These are phyloP conservation scores for Penicillium sp. DNA, from an alignment of 2,329 filamentous ascomycete genomes.

Conservation along the genomic window DNA sequence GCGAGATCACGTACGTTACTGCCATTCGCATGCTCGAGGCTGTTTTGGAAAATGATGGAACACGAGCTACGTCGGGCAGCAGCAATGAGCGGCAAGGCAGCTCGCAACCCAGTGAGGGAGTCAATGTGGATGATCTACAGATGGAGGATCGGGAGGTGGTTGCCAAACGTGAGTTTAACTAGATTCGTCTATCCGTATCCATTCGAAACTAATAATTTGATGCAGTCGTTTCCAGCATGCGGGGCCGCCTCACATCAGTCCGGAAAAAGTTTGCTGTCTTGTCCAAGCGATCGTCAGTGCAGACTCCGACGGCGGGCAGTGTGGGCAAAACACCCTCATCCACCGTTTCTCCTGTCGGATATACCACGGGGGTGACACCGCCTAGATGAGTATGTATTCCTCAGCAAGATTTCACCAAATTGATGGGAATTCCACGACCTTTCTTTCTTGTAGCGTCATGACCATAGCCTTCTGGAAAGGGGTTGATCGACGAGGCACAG, in stretches of 20 bases:
- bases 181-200: background rate
- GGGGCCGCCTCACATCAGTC: slow-evolving; percentile 45
- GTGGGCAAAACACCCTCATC: slow-evolving; percentile 30
- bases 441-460: background rate
- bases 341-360: slow-evolving; percentile 31
- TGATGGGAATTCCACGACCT: background rate
- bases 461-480: background rate
- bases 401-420: background rate
- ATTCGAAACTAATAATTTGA: background rate
- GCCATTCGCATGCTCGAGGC: slow-evolving; percentile 94
- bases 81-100: slow-evolving; percentile 22
- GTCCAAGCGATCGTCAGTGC: slow-evolving; percentile 41
- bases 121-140: slow-evolving; percentile 43
- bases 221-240: slow-evolving; percentile 50
- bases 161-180: slow-evolving; percentile 46
- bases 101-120: slow-evolving; percentile 35
- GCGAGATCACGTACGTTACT: slow-evolving; percentile 88
- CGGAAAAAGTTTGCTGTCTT: slow-evolving; percentile 50
- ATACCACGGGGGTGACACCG: slow-evolving; percentile 34
- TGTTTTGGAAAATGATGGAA: slow-evolving; percentile 77
- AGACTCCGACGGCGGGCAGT: slow-evolving; percentile 35
- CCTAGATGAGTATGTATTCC: slow-evolving; percentile 27
- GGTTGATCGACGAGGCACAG: background rate
- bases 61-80: slow-evolving; percentile 26
- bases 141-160: slow-evolving; percentile 49